Evolutionary conservation across 2,329 filamentous ascomycete genomes (phyloP).

Genomic region (Lachnellula hyalina): DNA sequence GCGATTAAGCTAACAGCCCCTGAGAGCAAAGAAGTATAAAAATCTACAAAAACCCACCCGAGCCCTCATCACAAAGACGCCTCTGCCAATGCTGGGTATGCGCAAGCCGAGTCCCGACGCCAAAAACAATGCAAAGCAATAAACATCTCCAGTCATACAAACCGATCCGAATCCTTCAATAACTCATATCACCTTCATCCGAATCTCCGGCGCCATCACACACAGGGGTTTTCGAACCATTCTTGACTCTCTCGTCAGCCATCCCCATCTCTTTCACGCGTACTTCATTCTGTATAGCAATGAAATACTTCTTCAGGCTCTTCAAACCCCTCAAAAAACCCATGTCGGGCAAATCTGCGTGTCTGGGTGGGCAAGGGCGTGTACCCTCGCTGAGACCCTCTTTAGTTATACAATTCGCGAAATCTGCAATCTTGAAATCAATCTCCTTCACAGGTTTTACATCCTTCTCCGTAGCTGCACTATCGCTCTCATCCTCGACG

Average conservation of each 20-base stretch:
- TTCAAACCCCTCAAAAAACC: constrained; percentile 84
- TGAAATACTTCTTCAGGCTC: constrained; percentile 76
- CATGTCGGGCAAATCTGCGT: constrained; percentile 75
- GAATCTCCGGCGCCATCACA: constrained; percentile 7
- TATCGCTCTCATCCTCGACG: constrained; percentile 42
- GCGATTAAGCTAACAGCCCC: not conserved
- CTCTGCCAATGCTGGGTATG: constrained; percentile 23
- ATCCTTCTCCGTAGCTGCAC: constrained; percentile 37
- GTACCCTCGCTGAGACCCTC: constrained; percentile 60
- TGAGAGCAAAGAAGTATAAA: constrained; percentile 8
- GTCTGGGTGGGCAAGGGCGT: constrained; percentile 70
- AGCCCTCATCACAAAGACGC: constrained; percentile 3
- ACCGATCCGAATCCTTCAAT: constrained; percentile 11
- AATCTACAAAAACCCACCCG: constrained; percentile 3
- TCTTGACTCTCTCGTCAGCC: constrained; percentile 1
- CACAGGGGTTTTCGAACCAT: constrained; percentile 1
- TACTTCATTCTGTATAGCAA: constrained; percentile 79
- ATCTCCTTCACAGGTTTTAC: constrained; percentile 48
- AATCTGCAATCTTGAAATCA: constrained; percentile 96
- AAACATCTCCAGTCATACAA: not conserved
- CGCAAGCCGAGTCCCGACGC: constrained; percentile 11
- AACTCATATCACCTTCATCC: constrained; percentile 25
- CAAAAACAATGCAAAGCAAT: constrained; percentile 5
- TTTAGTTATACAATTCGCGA: constrained; percentile 93
- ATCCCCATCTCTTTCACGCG: constrained; percentile 33